A percentile compares a stretch with the other conserved stretches of the same genome.
phyloP scores from a whole-genome alignment of 352 stramenopile species.

The Phytopythium delawarense region DNA sequence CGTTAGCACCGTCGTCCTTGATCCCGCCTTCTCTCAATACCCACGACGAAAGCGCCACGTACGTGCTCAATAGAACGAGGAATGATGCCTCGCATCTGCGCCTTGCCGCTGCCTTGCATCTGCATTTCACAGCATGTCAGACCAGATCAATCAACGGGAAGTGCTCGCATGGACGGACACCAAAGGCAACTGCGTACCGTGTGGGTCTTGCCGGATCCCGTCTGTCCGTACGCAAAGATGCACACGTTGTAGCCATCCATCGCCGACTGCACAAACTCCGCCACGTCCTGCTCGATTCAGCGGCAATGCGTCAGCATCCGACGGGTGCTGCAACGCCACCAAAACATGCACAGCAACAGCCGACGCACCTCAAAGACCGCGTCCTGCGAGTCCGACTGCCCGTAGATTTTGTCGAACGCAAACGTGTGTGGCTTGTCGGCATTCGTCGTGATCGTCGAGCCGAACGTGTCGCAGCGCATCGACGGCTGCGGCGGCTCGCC shows the following conservation, averaged over 20 bases:
- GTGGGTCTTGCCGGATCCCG: conserved; percentile 96
- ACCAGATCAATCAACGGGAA: background rate
- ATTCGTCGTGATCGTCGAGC: conserved; percentile 68
- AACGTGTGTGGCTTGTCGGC: conserved; percentile 87
- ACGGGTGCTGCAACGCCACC: background rate
- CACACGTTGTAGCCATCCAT: conserved; percentile 99
- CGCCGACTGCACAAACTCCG: conserved; percentile 88
- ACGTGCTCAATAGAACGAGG: conserved; percentile 93
- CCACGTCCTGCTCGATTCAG: conserved; percentile 51
- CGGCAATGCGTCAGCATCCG: background rate
- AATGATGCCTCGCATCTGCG: conserved; percentile 97
- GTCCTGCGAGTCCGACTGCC: conserved; percentile 93
- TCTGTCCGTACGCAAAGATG: conserved; percentile 99
- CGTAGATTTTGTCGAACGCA: conserved; percentile 98
- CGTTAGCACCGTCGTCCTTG: background rate
- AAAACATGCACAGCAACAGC: background rate
- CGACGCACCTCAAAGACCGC: conserved; percentile 83
- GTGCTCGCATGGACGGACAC: background rate
- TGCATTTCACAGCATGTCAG: conserved; percentile 7
- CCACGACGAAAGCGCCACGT: background rate
- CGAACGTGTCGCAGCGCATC: conserved; percentile 66
- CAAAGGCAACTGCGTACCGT: conserved; percentile 43
- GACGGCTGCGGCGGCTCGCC: conserved; percentile 43
- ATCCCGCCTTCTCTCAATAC: background rate
- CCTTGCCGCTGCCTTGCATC: conserved; percentile 97